Base-by-base conservation (phyloP, 2,329 filamentous ascomycete species). In the Pyricularia pennisetigena region DNA sequence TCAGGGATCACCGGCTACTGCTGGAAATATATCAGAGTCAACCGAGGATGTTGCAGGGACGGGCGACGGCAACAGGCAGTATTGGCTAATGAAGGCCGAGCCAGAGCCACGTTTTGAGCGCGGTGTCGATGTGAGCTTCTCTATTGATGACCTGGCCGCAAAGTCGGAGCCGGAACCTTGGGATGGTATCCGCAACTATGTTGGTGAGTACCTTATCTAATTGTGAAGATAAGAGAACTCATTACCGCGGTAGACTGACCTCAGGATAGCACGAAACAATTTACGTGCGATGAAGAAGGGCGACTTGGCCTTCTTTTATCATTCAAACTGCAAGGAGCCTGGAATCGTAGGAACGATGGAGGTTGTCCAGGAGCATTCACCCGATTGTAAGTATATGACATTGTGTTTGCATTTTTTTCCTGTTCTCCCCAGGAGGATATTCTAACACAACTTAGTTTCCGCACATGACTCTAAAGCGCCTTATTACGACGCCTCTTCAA, bases 301-400 rank as follows among this genome's bases (percentile, higher is more conserved):
- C 66, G 95, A 99, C 75, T 83, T 94, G 35, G 94, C 93, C 29
- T 98, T 99, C 80, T 98, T 99, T 81, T 98, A 98, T 76, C 94
- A 97, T 79, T 97, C 92, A 64, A 97, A 95, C 74, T 95, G 92
- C 79, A 97, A 96, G 76, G 86, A 90, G 28, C 93, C 94, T 0
- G 94, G 92, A 2, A 93, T 98, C 65, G 93, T 90, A 1, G 94
- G 94, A 1, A 86, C 90, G 23, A 94, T 97, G 90, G 91, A 95
- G 74, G 91, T 99, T 71, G 93, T 96, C 20, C 84, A 87, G 71
- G 94, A 97, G 75, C 90, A 92, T 72, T 89, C 90, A 2, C 85
- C 92, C 9, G 95, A 99, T 74, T 80, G 90, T 92, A 79, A 73
- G 85, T 78, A 64, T 14, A n/a, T 2, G 3, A 4, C 62, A 64